Conservation (phyloP, 352 stramenopile genomes). For the Elongisporangium senticosum region DNA sequence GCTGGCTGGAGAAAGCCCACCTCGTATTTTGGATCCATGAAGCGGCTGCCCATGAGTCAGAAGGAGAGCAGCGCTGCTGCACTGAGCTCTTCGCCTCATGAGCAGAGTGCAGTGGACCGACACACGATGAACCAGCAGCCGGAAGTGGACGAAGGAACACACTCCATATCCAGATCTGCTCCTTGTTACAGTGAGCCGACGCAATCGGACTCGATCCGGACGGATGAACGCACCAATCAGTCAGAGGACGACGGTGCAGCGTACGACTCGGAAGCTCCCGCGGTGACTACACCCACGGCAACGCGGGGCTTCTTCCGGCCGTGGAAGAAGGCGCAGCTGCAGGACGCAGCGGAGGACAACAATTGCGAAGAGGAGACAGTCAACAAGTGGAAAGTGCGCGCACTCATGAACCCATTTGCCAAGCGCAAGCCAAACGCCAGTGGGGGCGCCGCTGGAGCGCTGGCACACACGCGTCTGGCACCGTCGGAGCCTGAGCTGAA, state of each 20-base stretch:
- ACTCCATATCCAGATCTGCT: not conserved
- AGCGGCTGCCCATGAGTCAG: slow-evolving; percentile 18
- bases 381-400: slow-evolving; percentile 76
- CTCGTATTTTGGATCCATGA: slow-evolving; percentile 50
- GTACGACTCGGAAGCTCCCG: slow-evolving; percentile 19
- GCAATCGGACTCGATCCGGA: slow-evolving; percentile 4
- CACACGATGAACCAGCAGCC: slow-evolving; percentile 19
- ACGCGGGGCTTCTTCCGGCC: slow-evolving; percentile 39
- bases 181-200: not conserved
- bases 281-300: slow-evolving; percentile 5
- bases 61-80: slow-evolving; percentile 9
- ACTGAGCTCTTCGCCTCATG: not conserved
- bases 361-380: slow-evolving; percentile 7
- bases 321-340: slow-evolving; percentile 37
- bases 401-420: slow-evolving; percentile 64
- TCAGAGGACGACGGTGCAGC: slow-evolving; percentile 11
- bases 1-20: slow-evolving; percentile 33
- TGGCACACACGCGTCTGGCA: slow-evolving; percentile 1
- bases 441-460: not conserved
- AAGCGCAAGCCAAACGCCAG: slow-evolving; percentile 26
- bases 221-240: slow-evolving; percentile 6
- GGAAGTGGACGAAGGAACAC: slow-evolving; percentile 9
- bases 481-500: slow-evolving; percentile 2
- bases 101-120: not conserved
- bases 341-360: slow-evolving; percentile 14